These are phyloP conservation scores for Trypanosoma cruzi DNA, from an alignment of 208 protist genomes.

Conservation along the genomic window DNA sequence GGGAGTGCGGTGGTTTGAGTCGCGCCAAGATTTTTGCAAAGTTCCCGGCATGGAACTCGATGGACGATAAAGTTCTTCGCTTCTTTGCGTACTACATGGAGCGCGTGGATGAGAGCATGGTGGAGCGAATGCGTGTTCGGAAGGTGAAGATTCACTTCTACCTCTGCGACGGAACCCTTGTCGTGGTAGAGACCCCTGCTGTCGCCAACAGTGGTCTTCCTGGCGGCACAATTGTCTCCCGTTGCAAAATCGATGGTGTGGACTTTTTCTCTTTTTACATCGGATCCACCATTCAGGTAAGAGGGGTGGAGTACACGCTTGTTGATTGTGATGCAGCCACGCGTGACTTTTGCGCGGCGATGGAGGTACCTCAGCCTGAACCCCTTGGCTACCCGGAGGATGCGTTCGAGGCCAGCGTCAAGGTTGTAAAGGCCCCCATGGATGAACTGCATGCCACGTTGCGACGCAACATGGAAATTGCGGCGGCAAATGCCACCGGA, in stretches of 20 bases:
- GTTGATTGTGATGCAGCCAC: slow-evolving; percentile 96
- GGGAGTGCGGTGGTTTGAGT: slow-evolving; percentile 67
- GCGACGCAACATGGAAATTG: slow-evolving; percentile 83
- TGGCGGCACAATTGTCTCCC: slow-evolving; percentile 88
- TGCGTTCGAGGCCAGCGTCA: slow-evolving; percentile 61
- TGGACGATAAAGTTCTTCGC: slow-evolving; percentile 95
- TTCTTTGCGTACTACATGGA: slow-evolving; percentile 97
- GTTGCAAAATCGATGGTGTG: slow-evolving; percentile 77
- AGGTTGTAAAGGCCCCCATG: slow-evolving; percentile 24
- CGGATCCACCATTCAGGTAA: slow-evolving; percentile 80
- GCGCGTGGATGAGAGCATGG: slow-evolving; percentile 87
- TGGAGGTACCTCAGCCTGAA: slow-evolving; percentile 77
- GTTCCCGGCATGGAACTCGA: slow-evolving; percentile 87
- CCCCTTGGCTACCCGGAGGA: slow-evolving; percentile 79
- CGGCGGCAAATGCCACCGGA: slow-evolving; percentile 59
- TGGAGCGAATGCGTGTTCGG: slow-evolving; percentile 91
- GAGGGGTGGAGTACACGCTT: slow-evolving; percentile 89
- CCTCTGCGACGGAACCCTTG: slow-evolving; percentile 94
- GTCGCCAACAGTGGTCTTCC: slow-evolving; percentile 94
- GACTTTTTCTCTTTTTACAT: slow-evolving; percentile 84
- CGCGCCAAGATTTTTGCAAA: slow-evolving; percentile 60
- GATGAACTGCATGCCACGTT: slow-evolving; percentile 81
- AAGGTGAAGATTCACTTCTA: slow-evolving; percentile 94
- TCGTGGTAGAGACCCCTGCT: slow-evolving; percentile 90
- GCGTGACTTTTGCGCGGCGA: slow-evolving; percentile 86